Evolutionary conservation across 441 rosid species (phyloP).

Genomic region (Lepidium campestre): DNA sequence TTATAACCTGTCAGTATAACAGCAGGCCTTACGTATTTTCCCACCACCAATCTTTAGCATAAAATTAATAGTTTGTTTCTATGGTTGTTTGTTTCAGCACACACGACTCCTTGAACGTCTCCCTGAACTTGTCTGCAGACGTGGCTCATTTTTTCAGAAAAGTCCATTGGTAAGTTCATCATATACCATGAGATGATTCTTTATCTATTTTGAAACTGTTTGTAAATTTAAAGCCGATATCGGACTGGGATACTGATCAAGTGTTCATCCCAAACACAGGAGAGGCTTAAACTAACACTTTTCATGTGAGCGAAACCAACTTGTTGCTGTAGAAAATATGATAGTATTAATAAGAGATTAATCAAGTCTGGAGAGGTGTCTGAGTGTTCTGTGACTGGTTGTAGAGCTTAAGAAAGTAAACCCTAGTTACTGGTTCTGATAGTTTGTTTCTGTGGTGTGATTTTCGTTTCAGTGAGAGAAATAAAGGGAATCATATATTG

Average conservation of each 20-base stretch:
- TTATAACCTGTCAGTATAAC: background rate
- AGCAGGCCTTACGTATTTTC: background rate
- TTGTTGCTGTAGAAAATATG: conserved; percentile 12
- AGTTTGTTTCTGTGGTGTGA: background rate
- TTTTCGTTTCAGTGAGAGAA: conserved; percentile 6
- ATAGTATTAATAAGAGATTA: background rate
- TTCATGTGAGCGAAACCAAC: background rate
- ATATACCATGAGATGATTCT: background rate
- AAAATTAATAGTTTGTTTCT: conserved; percentile 18
- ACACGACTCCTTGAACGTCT: conserved; percentile 73
- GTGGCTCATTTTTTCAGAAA: conserved; percentile 72
- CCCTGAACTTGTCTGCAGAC: conserved; percentile 71
- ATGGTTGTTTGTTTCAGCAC: conserved; percentile 54
- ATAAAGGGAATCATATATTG: background rate
- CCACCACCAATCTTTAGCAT: conserved; percentile 2
- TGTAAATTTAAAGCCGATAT: conserved; percentile 2
- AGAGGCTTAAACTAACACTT: conserved; percentile 3
- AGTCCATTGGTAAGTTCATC: conserved; percentile 60
- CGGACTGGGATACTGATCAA: background rate
- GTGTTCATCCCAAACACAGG: background rate
- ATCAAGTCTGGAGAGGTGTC: background rate
- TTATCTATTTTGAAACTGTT: background rate
- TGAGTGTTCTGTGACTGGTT: conserved; percentile 8
- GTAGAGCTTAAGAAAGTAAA: background rate
- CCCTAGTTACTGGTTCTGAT: background rate